These are phyloP conservation scores for Lactarius sp. DNA, from an alignment of 768 basidiomycete genomes.

Conservation along the genomic window DNA sequence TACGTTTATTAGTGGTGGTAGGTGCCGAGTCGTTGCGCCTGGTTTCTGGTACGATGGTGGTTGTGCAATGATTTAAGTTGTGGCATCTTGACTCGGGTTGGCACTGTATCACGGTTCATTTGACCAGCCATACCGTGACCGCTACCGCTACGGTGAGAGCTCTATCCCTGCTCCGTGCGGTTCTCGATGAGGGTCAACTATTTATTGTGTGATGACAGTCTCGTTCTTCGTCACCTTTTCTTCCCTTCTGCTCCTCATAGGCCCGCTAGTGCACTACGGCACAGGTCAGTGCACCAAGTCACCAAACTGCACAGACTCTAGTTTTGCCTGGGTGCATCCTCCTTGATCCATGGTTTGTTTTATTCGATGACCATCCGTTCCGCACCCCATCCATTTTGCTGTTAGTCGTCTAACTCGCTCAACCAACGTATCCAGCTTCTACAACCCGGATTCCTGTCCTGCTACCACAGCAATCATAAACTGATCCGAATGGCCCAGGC, in stretches of 20 bases:
- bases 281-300: background rate
- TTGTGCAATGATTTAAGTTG: too few relatives aligned
- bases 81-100: too few relatives aligned
- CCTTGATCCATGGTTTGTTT: too few relatives aligned
- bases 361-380: background rate
- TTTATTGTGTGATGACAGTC: background rate
- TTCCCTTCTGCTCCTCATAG: background rate
- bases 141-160: too few relatives aligned
- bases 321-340: constrained; percentile 15
- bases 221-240: background rate
- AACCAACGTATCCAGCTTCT: background rate
- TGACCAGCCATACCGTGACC: too few relatives aligned
- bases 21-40: too few relatives aligned
- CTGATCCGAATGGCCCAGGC: constrained; percentile 1
- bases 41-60: too few relatives aligned
- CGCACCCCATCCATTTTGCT: background rate
- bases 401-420: constrained; percentile 19
- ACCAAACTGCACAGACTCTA: background rate
- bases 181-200: background rate
- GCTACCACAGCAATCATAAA: constrained; percentile 9
- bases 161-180: too few relatives aligned
- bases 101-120: too few relatives aligned
- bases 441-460: background rate
- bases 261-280: background rate
- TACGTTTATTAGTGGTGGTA: too few relatives aligned